These are phyloP conservation scores for Aureobasidium sp. DNA, from an alignment of 2,329 filamentous ascomycete genomes.

Conservation along the genomic window DNA sequence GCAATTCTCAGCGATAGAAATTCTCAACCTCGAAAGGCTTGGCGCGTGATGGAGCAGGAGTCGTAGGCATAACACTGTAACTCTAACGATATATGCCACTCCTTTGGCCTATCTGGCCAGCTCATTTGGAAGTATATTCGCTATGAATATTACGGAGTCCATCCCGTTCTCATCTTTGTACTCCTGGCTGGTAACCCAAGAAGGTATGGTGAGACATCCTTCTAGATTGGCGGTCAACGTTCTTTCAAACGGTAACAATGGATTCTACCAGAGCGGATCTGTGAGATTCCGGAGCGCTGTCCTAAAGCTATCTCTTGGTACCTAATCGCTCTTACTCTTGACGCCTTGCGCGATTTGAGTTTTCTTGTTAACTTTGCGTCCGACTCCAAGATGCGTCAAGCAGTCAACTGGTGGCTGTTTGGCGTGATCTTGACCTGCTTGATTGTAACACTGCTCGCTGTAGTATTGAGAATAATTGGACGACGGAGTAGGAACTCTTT, in stretches of 20 bases:
- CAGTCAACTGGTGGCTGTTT: slow-evolving; percentile 8
- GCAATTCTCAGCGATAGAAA: background rate
- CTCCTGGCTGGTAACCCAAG: background rate
- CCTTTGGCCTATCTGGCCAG: too few relatives aligned
- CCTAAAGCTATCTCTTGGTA: background rate
- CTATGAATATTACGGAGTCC: background rate
- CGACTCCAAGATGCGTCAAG: background rate
- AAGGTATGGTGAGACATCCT: background rate
- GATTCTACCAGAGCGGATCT: background rate
- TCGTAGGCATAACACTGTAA: background rate
- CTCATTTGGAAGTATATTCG: background rate
- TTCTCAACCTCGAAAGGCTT: background rate
- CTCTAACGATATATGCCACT: background rate
- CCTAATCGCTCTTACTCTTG: background rate
- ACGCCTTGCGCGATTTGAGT: background rate
- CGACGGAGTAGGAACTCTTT: background rate
- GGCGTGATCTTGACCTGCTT: background rate
- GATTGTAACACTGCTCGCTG: background rate
- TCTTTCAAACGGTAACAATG: slow-evolving; percentile 5
- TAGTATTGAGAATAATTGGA: background rate
- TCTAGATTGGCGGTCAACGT: background rate
- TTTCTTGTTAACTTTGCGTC: background rate
- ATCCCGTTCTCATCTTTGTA: background rate
- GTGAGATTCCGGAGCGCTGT: background rate
- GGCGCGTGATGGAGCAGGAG: too few relatives aligned